A percentile compares a stretch with the other conserved stretches of the same genome.
phyloP scores from a whole-genome alignment of 1,284 basidiomycete species.

The Phellopilus nigrolimitatus region DNA sequence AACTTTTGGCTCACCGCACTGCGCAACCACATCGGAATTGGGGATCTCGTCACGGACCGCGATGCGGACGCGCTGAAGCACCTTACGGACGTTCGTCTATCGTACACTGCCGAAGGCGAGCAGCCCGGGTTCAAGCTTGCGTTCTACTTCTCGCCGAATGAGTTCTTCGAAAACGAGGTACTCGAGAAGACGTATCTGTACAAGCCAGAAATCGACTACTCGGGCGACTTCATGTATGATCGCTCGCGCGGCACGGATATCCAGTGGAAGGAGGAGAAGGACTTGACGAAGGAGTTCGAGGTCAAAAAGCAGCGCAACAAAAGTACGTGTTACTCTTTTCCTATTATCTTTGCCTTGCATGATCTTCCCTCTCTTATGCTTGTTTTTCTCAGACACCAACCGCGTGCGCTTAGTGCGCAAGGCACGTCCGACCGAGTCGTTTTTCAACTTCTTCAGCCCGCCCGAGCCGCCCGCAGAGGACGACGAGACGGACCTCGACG shows the following conservation, averaged over 20 bases:
- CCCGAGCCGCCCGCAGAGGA: conserved; percentile 74
- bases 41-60: conserved; percentile 89
- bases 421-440: conserved; percentile 83
- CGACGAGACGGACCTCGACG: conserved; percentile 63
- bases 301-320: conserved; percentile 99
- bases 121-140: conserved; percentile 86
- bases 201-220: conserved; percentile 89
- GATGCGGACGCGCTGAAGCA: conserved; percentile 77
- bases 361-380: conserved; percentile 8
- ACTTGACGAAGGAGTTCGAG: conserved; percentile 95
- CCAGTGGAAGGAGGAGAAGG: conserved; percentile 98
- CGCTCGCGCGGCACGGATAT: conserved; percentile 89
- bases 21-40: conserved; percentile 85
- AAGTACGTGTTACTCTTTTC: conserved; percentile 50
- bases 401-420: conserved; percentile 90
- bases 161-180: conserved; percentile 81
- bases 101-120: conserved; percentile 54
- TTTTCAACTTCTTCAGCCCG: conserved; percentile 97
- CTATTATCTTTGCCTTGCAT: background rate
- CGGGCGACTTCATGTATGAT: conserved; percentile 95
- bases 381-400: conserved; percentile 70
- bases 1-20: conserved; percentile 98
- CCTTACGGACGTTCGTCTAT: conserved; percentile 64
- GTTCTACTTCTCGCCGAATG: conserved; percentile 82
- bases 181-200: conserved; percentile 96